These are phyloP conservation scores for Catunica adiposa DNA, from an alignment of 2,329 filamentous ascomycete species.

Conservation along the genomic window DNA sequence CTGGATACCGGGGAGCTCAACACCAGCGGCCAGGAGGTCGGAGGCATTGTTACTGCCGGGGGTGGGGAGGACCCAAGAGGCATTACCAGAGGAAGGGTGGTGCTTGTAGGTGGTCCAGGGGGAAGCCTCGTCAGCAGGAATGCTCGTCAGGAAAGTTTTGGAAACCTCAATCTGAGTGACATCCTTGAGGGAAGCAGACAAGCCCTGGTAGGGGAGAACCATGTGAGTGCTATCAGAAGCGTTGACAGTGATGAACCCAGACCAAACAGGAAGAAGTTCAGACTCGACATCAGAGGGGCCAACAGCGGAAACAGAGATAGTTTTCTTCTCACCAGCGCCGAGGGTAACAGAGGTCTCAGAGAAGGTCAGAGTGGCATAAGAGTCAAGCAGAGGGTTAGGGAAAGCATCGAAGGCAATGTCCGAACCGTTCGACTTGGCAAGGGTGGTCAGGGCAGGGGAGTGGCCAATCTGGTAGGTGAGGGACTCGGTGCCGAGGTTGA, in stretches of 20 bases:
- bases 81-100: slow-evolving; percentile 21
- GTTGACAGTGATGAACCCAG: slow-evolving; percentile 27
- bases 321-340: slow-evolving; percentile 16
- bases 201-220: slow-evolving; percentile 26
- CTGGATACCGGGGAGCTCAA: slow-evolving; percentile 23
- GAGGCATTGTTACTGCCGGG: slow-evolving; percentile 9
- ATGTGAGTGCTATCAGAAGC: slow-evolving; percentile 23
- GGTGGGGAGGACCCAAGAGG: slow-evolving; percentile 17
- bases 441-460: slow-evolving; percentile 34
- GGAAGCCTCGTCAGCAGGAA: slow-evolving; percentile 17
- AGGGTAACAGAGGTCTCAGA: slow-evolving; percentile 28
- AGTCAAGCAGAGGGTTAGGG: slow-evolving; percentile 28
- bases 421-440: slow-evolving; percentile 28
- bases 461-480: slow-evolving; percentile 37
- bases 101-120: slow-evolving; percentile 16
- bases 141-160: slow-evolving; percentile 18
- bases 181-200: slow-evolving; percentile 21
- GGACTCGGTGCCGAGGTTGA: slow-evolving; percentile 32
- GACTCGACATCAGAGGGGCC: slow-evolving; percentile 19
- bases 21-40: neutral
- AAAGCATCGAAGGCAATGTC: slow-evolving; percentile 26
- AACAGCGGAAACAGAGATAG: slow-evolving; percentile 20
- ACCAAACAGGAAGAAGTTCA: slow-evolving; percentile 25
- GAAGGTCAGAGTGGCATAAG: slow-evolving; percentile 28
- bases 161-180: slow-evolving; percentile 22